Evolutionary conservation across 768 basidiomycete genomes (phyloP).

Genomic region (Suillus placidus): DNA sequence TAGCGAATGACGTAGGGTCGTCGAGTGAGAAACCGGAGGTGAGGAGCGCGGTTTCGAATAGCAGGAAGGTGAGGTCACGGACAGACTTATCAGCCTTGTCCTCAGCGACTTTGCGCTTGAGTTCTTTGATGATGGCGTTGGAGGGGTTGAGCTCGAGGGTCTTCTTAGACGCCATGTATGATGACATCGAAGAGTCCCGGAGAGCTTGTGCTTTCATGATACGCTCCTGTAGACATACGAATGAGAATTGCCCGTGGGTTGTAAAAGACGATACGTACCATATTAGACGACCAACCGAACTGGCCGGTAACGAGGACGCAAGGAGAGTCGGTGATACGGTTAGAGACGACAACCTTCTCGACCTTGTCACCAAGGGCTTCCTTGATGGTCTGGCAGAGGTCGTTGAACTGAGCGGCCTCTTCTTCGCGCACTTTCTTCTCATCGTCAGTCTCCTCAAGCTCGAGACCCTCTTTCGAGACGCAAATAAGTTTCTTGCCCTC

Average conservation of each 20-base stretch:
- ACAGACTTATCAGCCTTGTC: constrained; percentile 99
- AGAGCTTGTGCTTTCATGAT: constrained; percentile 99
- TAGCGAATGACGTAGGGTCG: constrained; percentile 91
- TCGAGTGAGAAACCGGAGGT: constrained; percentile 96
- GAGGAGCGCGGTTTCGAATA: constrained; percentile 96
- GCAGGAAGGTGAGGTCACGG: constrained; percentile 90
- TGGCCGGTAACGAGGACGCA: constrained; percentile 98
- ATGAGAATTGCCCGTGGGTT: not conserved
- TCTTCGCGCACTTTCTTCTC: constrained; percentile 92
- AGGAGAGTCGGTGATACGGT: constrained; percentile 96
- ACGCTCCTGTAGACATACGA: constrained; percentile 60
- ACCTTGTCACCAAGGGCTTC: constrained; percentile 99
- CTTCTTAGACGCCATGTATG: constrained; percentile 99
- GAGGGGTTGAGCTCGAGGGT: constrained; percentile 93
- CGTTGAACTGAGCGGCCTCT: constrained; percentile 79
- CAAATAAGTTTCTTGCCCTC: constrained; percentile 97
- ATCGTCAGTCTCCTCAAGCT: constrained; percentile 98
- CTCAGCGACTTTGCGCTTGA: constrained; percentile 92
- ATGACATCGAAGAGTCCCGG: constrained; percentile 96
- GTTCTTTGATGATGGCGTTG: constrained; percentile 94
- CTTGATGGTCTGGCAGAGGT: constrained; percentile 94
- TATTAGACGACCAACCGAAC: constrained; percentile 99
- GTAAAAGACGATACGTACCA: constrained; percentile 53
- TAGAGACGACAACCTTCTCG: constrained; percentile 98
- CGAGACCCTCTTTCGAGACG: constrained; percentile 98